These are phyloP conservation scores for Curvularia spicifera DNA, from an alignment of 2,329 filamentous ascomycete species.

Conservation along the genomic window DNA sequence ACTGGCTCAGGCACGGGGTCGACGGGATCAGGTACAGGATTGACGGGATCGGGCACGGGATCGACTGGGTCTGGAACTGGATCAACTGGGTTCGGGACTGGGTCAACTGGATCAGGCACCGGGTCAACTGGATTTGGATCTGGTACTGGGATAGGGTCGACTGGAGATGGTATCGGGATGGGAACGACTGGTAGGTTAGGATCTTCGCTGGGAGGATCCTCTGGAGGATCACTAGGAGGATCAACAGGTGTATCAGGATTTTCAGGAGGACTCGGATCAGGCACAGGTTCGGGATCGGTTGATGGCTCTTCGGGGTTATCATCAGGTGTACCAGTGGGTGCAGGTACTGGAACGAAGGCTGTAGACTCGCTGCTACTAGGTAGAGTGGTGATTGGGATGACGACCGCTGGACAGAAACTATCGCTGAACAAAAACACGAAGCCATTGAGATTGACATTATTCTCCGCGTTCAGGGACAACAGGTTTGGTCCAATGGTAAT, in stretches of 20 bases:
- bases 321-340: neutral
- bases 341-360: neutral
- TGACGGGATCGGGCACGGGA: neutral
- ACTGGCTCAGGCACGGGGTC: too few relatives aligned
- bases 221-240: neutral
- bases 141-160: neutral
- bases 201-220: neutral
- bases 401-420: neutral
- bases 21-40: too few relatives aligned
- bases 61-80: neutral
- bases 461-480: neutral
- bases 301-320: neutral
- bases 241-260: neutral
- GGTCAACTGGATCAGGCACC: neutral
- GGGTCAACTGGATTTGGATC: neutral
- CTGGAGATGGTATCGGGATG: neutral
- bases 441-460: conserved; percentile 1
- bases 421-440: neutral
- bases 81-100: neutral
- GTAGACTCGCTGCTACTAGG: neutral
- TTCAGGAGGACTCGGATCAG: neutral
- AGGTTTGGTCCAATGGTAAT: neutral
- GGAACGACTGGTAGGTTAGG: neutral
- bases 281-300: neutral
- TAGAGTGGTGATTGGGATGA: conserved; percentile 1